A percentile compares a stretch with the other conserved stretches of the same genome.
Conservation (phyloP, 1,284 basidiomycete species). For the Rugosomyces carneus region DNA sequence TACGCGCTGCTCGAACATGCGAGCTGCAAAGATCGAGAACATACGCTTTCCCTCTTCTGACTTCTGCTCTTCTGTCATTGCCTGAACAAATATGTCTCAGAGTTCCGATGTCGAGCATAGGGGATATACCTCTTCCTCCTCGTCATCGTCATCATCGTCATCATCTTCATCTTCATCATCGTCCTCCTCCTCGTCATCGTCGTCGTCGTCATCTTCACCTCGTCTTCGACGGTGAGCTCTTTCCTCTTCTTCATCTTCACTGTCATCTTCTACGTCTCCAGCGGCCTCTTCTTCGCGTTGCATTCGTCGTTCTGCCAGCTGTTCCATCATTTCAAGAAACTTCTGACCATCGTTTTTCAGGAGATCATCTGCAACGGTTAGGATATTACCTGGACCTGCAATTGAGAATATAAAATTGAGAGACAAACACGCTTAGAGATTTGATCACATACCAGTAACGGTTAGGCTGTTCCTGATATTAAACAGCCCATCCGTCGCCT, state of each 20-base stretch:
- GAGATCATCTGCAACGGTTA: slow-evolving; percentile 98
- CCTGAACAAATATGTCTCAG: slow-evolving; percentile 29
- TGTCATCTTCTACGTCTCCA: slow-evolving; percentile 53
- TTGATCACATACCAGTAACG: slow-evolving; percentile 64
- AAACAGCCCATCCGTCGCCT: slow-evolving; percentile 60
- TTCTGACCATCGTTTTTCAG: slow-evolving; percentile 98
- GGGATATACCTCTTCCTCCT: slow-evolving; percentile 40
- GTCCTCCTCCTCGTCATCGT: slow-evolving; percentile 43
- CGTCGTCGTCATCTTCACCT: slow-evolving; percentile 43
- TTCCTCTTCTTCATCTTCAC: slow-evolving; percentile 34
- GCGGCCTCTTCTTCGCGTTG: slow-evolving; percentile 90
- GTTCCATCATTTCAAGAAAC: slow-evolving; percentile 99
- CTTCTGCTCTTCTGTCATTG: slow-evolving; percentile 85
- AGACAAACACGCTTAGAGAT: slow-evolving; percentile 1
- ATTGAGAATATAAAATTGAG: slow-evolving; percentile 7
- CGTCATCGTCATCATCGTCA: slow-evolving; percentile 26
- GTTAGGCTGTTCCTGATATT: slow-evolving; percentile 75
- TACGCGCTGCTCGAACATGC: slow-evolving; percentile 98
- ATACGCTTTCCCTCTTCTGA: slow-evolving; percentile 98
- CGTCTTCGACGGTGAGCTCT: slow-evolving; percentile 36
- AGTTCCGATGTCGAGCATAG: slow-evolving; percentile 7
- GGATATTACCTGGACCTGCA: slow-evolving; percentile 76
- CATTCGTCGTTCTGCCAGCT: slow-evolving; percentile 91
- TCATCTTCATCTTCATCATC: slow-evolving; percentile 42
- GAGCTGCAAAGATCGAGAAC: slow-evolving; percentile 99